A percentile compares a stretch with the other conserved stretches of the same genome.
Evolutionary conservation across 176 grass and related monocot species (phyloP).

Genomic region (Musa schizocarpa): DNA sequence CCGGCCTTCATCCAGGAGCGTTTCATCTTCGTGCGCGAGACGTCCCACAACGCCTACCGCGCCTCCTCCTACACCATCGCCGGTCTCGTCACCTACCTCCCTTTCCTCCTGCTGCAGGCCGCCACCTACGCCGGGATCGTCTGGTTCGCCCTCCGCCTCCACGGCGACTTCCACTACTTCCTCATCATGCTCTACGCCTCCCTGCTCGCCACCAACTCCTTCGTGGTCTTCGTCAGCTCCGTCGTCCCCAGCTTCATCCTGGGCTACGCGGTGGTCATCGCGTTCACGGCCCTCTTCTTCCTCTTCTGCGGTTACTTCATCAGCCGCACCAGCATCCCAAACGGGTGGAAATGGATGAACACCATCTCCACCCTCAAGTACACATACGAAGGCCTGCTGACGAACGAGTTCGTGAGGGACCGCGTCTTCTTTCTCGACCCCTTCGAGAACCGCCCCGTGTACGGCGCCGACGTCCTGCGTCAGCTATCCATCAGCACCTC

Average conservation of each 20-base stretch:
- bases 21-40: constrained; percentile 81
- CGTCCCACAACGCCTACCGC: constrained; percentile 71
- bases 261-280: constrained; percentile 61
- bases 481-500: constrained; percentile 29
- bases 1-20: constrained; percentile 80
- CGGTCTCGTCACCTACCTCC: constrained; percentile 56
- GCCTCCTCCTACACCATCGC: constrained; percentile 73
- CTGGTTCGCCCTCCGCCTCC: constrained; percentile 44
- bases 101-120: constrained; percentile 49
- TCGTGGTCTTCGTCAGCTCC: constrained; percentile 66
- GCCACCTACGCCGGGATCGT: constrained; percentile 60
- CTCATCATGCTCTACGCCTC: constrained; percentile 50
- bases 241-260: constrained; percentile 65
- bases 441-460: neutral
- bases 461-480: constrained; percentile 36
- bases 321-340: constrained; percentile 47
- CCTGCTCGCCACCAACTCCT: constrained; percentile 66
- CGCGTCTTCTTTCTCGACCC: constrained; percentile 38
- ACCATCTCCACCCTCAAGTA: constrained; percentile 80
- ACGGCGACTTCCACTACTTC: constrained; percentile 44
- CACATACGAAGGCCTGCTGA: constrained; percentile 61
- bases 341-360: constrained; percentile 62
- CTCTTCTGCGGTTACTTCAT: constrained; percentile 76
- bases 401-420: constrained; percentile 55
- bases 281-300: constrained; percentile 53